Conservation (phyloP, 768 basidiomycete genomes). For the Tricholoma saponaceum region DNA sequence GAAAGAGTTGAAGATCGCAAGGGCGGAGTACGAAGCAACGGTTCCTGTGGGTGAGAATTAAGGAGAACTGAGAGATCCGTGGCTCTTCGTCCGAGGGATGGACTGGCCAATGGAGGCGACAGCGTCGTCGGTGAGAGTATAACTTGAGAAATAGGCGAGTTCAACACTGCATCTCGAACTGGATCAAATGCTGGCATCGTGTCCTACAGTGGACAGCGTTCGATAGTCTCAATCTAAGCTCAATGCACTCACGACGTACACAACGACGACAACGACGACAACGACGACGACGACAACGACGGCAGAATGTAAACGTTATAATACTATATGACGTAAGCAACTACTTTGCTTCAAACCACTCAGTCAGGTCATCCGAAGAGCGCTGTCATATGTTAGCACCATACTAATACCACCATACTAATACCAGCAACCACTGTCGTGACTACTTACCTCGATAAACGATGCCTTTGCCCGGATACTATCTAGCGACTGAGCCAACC, state of each 20-base stretch:
- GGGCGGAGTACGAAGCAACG: slow-evolving; percentile 21
- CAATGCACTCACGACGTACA: slow-evolving; percentile 6
- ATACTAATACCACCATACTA: too few relatives aligned
- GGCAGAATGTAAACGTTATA: slow-evolving; percentile 16
- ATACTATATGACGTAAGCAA: slow-evolving; percentile 18
- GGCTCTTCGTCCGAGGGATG: slow-evolving; percentile 54
- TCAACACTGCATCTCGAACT: slow-evolving; percentile 82
- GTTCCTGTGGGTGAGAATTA: slow-evolving; percentile 50
- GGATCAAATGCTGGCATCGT: slow-evolving; percentile 79
- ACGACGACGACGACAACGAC: slow-evolving; percentile 16
- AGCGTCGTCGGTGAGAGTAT: slow-evolving; percentile 20
- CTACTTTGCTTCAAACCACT: slow-evolving; percentile 43
- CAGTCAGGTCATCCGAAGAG: slow-evolving; percentile 50
- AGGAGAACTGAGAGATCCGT: slow-evolving; percentile 77
- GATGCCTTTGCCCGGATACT: slow-evolving; percentile 54
- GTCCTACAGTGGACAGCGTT: slow-evolving; percentile 15
- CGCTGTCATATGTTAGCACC: slow-evolving; percentile 34
- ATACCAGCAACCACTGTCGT: background rate
- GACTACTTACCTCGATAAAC: slow-evolving; percentile 53
- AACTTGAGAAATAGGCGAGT: slow-evolving; percentile 59
- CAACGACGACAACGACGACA: slow-evolving; percentile 7
- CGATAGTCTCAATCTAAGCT: slow-evolving; percentile 9
- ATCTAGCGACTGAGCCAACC: slow-evolving; percentile 66
- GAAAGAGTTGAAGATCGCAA: slow-evolving; percentile 40
- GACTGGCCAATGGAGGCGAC: slow-evolving; percentile 39